Percentiles rank a stretch among this genome's conserved stretches.
These are phyloP conservation scores for Alternaria tenuissima DNA, from an alignment of 2,329 filamentous ascomycete species.

Conservation along the genomic window DNA sequence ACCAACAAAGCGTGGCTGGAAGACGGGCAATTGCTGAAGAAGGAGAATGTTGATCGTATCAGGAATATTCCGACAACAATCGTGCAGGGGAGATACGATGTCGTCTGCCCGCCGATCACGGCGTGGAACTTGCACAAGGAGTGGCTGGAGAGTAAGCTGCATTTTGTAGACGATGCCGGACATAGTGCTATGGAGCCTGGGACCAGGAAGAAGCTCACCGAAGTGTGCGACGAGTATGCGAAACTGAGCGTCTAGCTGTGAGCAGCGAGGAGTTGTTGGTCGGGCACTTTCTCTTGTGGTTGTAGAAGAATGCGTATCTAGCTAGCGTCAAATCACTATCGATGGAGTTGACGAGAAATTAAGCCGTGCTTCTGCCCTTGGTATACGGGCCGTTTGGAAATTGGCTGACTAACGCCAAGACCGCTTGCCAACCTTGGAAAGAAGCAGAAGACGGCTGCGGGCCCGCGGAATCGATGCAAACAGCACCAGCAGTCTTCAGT, in stretches of 20 bases:
- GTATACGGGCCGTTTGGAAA: not conserved
- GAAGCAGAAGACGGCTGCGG: not conserved
- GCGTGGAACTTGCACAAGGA: conserved; percentile 56
- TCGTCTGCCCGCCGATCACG: conserved; percentile 55
- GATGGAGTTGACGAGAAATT: not conserved
- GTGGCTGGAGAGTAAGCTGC: conserved; percentile 45
- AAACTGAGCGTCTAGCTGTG: not conserved
- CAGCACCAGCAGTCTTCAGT: not conserved
- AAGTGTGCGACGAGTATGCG: conserved; percentile 37
- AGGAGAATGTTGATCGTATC: conserved; percentile 48
- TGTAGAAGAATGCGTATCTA: not conserved
- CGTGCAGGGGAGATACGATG: conserved; percentile 58
- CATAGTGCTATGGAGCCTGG: conserved; percentile 44
- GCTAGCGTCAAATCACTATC: not conserved
- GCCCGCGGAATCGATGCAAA: not conserved
- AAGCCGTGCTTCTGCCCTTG: not conserved
- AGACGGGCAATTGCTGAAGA: conserved; percentile 52
- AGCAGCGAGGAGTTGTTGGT: not conserved
- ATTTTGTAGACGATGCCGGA: conserved; percentile 46
- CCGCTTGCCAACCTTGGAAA: not conserved
- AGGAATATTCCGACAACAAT: conserved; percentile 51
- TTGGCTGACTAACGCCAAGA: conserved; percentile 4
- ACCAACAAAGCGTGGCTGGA: conserved; percentile 53
- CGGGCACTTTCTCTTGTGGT: not conserved
- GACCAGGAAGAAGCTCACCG: conserved; percentile 35